A percentile compares a stretch with the other conserved stretches of the same genome.
Evolutionary conservation across 148 eudicot species (phyloP).

Genomic region (Heliamphora exappendiculata): DNA sequence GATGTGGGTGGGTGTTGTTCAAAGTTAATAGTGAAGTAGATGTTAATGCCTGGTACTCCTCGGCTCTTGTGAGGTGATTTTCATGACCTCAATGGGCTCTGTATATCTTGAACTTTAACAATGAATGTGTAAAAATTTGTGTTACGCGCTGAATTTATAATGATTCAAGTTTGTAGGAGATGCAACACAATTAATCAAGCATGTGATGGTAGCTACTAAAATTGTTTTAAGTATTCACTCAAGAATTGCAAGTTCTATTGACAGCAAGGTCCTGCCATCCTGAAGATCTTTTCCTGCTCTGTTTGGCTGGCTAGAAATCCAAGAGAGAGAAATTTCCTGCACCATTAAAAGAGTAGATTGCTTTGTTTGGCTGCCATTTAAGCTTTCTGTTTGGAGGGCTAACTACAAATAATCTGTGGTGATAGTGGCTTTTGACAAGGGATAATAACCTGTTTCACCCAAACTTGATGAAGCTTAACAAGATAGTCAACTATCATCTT

Average conservation of each 20-base stretch:
- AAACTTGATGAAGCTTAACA: too few species aligned
- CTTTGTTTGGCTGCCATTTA: too few species aligned
- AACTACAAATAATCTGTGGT: too few species aligned
- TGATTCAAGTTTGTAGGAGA: neutral
- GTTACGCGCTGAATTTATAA: neutral
- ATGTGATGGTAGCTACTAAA: neutral
- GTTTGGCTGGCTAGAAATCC: too few species aligned
- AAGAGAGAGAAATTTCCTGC: too few species aligned
- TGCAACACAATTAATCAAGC: neutral
- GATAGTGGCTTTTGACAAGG: too few species aligned
- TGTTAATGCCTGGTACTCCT: neutral
- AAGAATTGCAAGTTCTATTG: neutral
- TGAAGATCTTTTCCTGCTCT: neutral
- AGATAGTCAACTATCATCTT: too few species aligned
- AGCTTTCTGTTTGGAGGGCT: too few species aligned
- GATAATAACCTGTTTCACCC: too few species aligned
- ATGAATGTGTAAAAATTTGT: constrained; percentile 1
- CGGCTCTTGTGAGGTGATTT: constrained; percentile 21
- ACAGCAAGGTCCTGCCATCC: neutral
- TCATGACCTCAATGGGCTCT: constrained; percentile 9
- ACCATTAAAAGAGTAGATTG: too few species aligned
- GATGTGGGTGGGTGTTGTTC: neutral
- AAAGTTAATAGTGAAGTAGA: constrained; percentile 2
- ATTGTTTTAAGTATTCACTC: neutral
- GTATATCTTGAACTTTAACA: constrained; percentile 8